phyloP scores from a whole-genome alignment of 2,329 filamentous ascomycete genomes.

The Penicillium digitatum region DNA sequence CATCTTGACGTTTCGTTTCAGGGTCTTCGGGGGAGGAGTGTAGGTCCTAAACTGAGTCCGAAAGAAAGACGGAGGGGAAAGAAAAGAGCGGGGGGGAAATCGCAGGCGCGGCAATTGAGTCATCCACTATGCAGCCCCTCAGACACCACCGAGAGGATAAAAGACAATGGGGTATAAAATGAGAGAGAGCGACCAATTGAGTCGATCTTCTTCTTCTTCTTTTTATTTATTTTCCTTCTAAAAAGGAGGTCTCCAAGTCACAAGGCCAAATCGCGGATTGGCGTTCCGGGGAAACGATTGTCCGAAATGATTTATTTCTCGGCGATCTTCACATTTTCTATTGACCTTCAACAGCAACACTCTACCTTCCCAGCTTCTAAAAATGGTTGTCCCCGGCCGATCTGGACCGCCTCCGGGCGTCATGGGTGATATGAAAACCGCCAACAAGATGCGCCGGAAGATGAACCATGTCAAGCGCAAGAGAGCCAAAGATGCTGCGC shows the following conservation, averaged over 20 bases:
- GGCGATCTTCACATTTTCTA: conserved; percentile 10
- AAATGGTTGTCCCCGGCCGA: conserved; percentile 50
- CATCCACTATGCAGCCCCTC: conserved; percentile 35
- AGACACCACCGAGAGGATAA: conserved; percentile 20
- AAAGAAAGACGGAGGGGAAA: conserved; percentile 34
- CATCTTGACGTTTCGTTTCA: conserved; percentile 46
- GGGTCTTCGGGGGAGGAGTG: conserved; percentile 35
- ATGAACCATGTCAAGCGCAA: conserved; percentile 77
- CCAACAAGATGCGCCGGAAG: conserved; percentile 77
- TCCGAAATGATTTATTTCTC: conserved; percentile 33
- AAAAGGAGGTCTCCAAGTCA: conserved; percentile 10
- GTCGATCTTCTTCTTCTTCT: conserved; percentile 4
- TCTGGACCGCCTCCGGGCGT: conserved; percentile 45
- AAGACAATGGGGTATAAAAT: conserved; percentile 9
- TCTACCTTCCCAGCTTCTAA: conserved; percentile 6
- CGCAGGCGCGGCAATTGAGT: conserved; percentile 36
- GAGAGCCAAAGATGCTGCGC: conserved; percentile 66
- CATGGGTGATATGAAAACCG: conserved; percentile 53
- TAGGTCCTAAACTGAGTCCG: conserved; percentile 39
- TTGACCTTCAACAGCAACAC: conserved; percentile 2
- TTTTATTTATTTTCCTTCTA: conserved; percentile 7
- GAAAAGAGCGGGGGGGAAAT: conserved; percentile 33
- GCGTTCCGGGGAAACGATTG: conserved; percentile 22
- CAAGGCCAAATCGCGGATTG: conserved; percentile 13
- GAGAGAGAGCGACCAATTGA: conserved; percentile 10